phyloP scores from a whole-genome alignment of 2,329 filamentous ascomycete species.

The Xylaria sp. region DNA sequence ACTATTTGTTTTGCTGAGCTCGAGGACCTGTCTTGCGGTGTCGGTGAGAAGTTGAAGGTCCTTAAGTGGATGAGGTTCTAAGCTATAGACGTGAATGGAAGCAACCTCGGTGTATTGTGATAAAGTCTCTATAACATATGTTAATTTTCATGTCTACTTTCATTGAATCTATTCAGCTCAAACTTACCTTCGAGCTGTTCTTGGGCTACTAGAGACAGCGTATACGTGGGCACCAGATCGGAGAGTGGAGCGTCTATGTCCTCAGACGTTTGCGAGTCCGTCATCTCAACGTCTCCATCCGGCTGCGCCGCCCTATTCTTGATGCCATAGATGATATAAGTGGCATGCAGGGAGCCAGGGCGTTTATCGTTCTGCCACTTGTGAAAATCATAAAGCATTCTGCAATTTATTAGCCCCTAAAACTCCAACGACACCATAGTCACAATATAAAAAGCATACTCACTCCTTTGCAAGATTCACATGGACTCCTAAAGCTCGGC shows the following conservation, averaged over 20 bases:
- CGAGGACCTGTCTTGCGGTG: constrained; percentile 70
- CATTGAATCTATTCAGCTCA: background rate
- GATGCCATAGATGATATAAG: constrained; percentile 85
- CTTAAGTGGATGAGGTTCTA: constrained; percentile 76
- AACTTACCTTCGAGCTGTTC: constrained; percentile 73
- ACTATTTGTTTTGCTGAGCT: constrained; percentile 67
- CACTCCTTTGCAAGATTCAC: constrained; percentile 92
- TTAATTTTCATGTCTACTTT: constrained; percentile 7
- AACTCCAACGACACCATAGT: constrained; percentile 19
- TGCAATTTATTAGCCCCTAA: constrained; percentile 52
- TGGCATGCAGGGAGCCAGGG: constrained; percentile 82
- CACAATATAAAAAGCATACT: constrained; percentile 66
- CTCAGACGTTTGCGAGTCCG: constrained; percentile 69
- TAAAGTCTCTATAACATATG: constrained; percentile 66
- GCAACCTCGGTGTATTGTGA: constrained; percentile 75
- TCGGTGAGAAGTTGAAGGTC: constrained; percentile 78
- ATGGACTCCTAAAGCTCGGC: constrained; percentile 83
- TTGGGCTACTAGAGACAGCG: constrained; percentile 75
- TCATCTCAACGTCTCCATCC: constrained; percentile 76
- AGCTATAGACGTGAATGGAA: constrained; percentile 87
- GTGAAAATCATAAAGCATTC: constrained; percentile 90
- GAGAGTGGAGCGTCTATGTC: constrained; percentile 50
- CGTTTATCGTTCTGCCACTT: constrained; percentile 79
- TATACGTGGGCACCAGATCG: constrained; percentile 64
- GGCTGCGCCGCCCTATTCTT: constrained; percentile 59